Conservation (phyloP, 257 asterid species). For the Haberlea rhodopensis region DNA sequence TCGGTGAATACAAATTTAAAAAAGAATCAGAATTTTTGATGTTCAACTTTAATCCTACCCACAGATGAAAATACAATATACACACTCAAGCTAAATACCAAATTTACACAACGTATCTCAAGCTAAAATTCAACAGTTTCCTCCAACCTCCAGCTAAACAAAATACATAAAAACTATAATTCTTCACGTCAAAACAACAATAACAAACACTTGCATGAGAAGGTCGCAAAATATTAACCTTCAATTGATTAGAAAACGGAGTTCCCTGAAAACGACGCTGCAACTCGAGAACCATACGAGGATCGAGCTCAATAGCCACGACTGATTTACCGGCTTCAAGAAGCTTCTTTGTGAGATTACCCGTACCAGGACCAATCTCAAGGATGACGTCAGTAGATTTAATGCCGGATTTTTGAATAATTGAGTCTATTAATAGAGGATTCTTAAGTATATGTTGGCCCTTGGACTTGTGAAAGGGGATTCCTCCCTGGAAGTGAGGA, state of each 20-base stretch:
- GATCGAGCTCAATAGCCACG: conserved; percentile 85
- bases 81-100: too few relatives aligned
- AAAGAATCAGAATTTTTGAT: too few relatives aligned
- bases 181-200: background rate
- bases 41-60: too few relatives aligned
- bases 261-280: conserved; percentile 91
- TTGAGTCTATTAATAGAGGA: conserved; percentile 75
- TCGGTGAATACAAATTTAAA: too few relatives aligned
- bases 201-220: background rate
- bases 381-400: conserved; percentile 78
- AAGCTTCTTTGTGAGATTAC: conserved; percentile 95
- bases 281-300: conserved; percentile 95
- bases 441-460: conserved; percentile 93
- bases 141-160: background rate
- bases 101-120: too few relatives aligned
- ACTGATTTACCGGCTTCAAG: conserved; percentile 89
- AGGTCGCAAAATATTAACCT: conserved; percentile 26
- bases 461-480: conserved; percentile 87
- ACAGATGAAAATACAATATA: too few relatives aligned
- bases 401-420: conserved; percentile 86
- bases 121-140: too few relatives aligned
- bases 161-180: background rate
- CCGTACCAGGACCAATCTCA: conserved; percentile 97
- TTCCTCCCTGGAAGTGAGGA: conserved; percentile 82
- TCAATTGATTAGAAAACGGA: conserved; percentile 58